Percentiles rank a stretch among this genome's conserved stretches.
Evolutionary conservation across 768 basidiomycete species (phyloP).

Genomic region (Boletus speciosus): DNA sequence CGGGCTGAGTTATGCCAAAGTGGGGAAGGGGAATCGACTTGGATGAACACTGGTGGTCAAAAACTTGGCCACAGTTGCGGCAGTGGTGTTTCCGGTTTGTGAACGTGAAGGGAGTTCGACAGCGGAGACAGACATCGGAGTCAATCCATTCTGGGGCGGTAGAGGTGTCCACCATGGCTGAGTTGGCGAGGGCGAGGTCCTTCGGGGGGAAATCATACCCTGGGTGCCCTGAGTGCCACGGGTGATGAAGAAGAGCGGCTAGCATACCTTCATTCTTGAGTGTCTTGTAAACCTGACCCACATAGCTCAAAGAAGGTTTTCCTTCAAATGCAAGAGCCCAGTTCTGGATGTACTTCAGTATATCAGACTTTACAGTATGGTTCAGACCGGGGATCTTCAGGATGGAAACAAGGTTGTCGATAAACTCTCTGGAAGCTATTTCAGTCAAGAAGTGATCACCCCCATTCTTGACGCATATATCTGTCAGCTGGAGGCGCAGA

Average conservation of each 20-base stretch:
- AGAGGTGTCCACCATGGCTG: slow-evolving; percentile 87
- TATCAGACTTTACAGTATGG: slow-evolving; percentile 76
- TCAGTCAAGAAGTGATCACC: slow-evolving; percentile 88
- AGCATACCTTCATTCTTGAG: slow-evolving; percentile 69
- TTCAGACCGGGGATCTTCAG: slow-evolving; percentile 76
- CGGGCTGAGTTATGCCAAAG: slow-evolving; percentile 89
- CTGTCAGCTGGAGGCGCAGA: slow-evolving; percentile 58
- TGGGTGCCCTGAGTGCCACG: slow-evolving; percentile 26
- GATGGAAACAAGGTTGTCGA: slow-evolving; percentile 89
- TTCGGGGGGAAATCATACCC: slow-evolving; percentile 85
- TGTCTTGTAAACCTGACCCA: slow-evolving; percentile 75
- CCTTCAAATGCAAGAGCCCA: slow-evolving; percentile 92
- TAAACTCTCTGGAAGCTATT: slow-evolving; percentile 84
- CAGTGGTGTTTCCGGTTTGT: slow-evolving; percentile 99
- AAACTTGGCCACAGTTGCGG: slow-evolving; percentile 95
- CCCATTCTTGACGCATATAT: slow-evolving; percentile 94
- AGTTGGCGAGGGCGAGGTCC: slow-evolving; percentile 62
- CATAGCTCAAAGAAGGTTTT: slow-evolving; percentile 68
- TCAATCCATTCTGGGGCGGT: slow-evolving; percentile 98
- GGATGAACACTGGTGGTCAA: slow-evolving; percentile 90
- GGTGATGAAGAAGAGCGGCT: neutral
- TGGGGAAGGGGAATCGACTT: slow-evolving; percentile 83
- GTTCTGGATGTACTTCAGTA: slow-evolving; percentile 80
- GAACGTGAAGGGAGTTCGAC: slow-evolving; percentile 86
- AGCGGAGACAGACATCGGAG: slow-evolving; percentile 90